Evolutionary conservation across 2,329 filamentous ascomycete genomes (phyloP), one percentile per base, ranked within the genome.

Genomic region (Plenodomus lindquistii): DNA sequence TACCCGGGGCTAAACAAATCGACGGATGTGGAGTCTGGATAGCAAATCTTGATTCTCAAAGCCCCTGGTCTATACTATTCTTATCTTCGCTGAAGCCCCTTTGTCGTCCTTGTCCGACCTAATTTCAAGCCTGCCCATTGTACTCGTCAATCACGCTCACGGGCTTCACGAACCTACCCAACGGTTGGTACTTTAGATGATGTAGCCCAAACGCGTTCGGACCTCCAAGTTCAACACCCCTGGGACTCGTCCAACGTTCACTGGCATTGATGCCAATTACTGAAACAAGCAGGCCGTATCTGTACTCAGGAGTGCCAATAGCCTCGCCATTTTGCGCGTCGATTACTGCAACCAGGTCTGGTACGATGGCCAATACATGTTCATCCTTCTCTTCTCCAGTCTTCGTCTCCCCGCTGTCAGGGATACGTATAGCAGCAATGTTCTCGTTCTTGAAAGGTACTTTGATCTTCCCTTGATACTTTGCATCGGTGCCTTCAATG

Each of bases 371-470:
- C 4, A 81, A 56, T 7, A 78, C 72, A 18, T 69, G 70, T 42
- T 73, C 72, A 34, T 67, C 71, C 35, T 63, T 64, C 40, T 71
- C 67, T 40, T 70, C 60, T 1, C 65, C 65, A 8, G 62, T 59
- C 37, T 59, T 54, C 41, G 53, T 62, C 2, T 61, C 59, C 15
- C 50, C 41, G 3, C 46, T 54, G 6, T 67, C 61, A 11, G 57
- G 71, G 61, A 57, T 59, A 43, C 46, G 69, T 50, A 57, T 69
- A 50, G 81, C 85, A n/a, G 81, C 81, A 37, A 89, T 85, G 59
- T 88, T 89, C 63, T 89, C 85, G 66, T 89, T 89, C 72, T 88
- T 88, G 75, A 88, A 88, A 0, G 85, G 85, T 40, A 89, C 85
- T 62, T 82, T 85, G 63, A 87, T 70, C 22, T 66, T 72, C 0